Conservation (phyloP, 2,329 filamentous ascomycete species). For the Sporothrix luriei region DNA sequence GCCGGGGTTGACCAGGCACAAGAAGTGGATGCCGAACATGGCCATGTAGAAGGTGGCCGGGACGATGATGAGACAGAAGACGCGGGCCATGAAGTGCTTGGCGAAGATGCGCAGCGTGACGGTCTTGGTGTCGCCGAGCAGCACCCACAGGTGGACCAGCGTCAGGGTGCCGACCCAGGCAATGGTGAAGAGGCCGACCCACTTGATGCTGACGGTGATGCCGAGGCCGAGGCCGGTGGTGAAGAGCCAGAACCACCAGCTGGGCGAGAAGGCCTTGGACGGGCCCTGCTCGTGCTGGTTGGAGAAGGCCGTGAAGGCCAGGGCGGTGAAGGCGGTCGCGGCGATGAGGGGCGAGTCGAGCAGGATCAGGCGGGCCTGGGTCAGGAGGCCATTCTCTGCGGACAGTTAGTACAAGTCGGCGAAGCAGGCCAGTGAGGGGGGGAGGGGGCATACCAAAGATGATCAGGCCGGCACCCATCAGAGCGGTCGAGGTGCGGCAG, state of each 20-base stretch:
- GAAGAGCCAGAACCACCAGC: conserved; percentile 98
- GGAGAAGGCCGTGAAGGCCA: conserved; percentile 89
- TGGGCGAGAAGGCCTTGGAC: conserved; percentile 78
- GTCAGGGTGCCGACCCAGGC: conserved; percentile 96
- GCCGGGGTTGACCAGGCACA: conserved; percentile 89
- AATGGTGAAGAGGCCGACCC: conserved; percentile 98
- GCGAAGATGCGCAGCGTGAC: conserved; percentile 83
- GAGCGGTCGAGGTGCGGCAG: conserved; percentile 82
- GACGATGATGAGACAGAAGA: conserved; percentile 89
- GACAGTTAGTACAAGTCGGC: not conserved
- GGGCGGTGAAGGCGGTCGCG: conserved; percentile 86
- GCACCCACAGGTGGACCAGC: conserved; percentile 87
- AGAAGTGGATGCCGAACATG: conserved; percentile 97
- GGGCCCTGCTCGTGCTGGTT: conserved; percentile 97
- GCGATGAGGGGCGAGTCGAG: conserved; percentile 93
- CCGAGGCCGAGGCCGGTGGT: conserved; percentile 86
- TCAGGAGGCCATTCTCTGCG: conserved; percentile 89
- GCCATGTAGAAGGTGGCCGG: conserved; percentile 88
- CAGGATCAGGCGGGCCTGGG: conserved; percentile 91
- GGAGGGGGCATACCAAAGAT: conserved; percentile 75
- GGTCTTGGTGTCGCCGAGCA: conserved; percentile 84
- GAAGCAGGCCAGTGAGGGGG: too few relatives aligned
- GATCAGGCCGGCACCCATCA: conserved; percentile 80
- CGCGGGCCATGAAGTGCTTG: conserved; percentile 90
- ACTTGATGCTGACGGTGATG: conserved; percentile 93